These are phyloP conservation scores for Fistulina hepatica DNA, from an alignment of 1,284 basidiomycete species.

Conservation along the genomic window DNA sequence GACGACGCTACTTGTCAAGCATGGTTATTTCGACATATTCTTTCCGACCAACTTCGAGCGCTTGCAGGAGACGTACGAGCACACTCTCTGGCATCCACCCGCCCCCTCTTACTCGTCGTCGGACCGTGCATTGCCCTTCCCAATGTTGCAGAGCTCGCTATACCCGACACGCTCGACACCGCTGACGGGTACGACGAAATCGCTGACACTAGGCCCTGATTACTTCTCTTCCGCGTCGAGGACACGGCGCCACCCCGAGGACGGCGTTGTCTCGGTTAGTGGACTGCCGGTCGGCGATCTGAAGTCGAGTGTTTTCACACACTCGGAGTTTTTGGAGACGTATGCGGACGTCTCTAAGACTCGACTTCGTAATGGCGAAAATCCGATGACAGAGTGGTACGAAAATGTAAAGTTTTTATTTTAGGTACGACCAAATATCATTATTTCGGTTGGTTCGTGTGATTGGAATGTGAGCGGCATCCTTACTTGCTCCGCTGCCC, in stretches of 20 bases:
- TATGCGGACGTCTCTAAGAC: slow-evolving; percentile 69
- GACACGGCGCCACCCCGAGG: slow-evolving; percentile 48
- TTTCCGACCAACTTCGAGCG: slow-evolving; percentile 92
- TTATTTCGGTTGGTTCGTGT: slow-evolving; percentile 1
- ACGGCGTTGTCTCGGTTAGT: slow-evolving; percentile 60
- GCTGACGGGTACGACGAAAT: slow-evolving; percentile 36
- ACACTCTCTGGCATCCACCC: slow-evolving; percentile 55
- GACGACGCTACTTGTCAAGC: slow-evolving; percentile 84
- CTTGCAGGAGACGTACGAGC: slow-evolving; percentile 81
- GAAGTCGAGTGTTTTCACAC: slow-evolving; percentile 73
- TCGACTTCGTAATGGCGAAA: slow-evolving; percentile 65
- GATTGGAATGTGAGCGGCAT: no score
- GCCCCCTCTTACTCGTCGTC: slow-evolving; percentile 12
- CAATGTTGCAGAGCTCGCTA: slow-evolving; percentile 16
- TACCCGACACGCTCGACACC: slow-evolving; percentile 36
- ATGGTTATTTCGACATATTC: slow-evolving; percentile 98
- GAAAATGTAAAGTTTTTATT: slow-evolving; percentile 85
- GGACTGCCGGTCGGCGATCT: slow-evolving; percentile 72
- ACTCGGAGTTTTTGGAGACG: slow-evolving; percentile 74
- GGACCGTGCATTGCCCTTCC: neutral
- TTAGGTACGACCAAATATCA: slow-evolving; percentile 1
- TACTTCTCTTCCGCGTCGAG: slow-evolving; percentile 62
- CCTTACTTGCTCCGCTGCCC: no score
- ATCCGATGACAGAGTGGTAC: slow-evolving; percentile 81
- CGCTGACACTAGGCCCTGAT: slow-evolving; percentile 42